A percentile compares a stretch with the other conserved stretches of the same genome.
Evolutionary conservation across 345 rosid species (phyloP).

Genomic region (Conringia planisiliqua): DNA sequence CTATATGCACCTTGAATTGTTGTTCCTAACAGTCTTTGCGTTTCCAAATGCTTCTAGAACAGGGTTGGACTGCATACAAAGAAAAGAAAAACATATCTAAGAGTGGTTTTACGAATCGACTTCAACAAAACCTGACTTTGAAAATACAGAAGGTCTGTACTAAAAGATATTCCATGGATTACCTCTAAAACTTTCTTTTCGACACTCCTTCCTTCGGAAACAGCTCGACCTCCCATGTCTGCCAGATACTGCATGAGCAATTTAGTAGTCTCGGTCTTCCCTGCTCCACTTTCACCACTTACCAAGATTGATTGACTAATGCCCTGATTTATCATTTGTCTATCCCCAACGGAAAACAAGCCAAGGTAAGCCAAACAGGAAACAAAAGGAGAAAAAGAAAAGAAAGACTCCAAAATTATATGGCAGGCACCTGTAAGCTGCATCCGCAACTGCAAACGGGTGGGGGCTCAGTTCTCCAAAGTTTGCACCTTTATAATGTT

Average conservation of each 20-base stretch:
- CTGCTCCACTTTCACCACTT: slow-evolving; percentile 99
- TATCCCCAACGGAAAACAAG: slow-evolving; percentile 31
- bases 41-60: slow-evolving; percentile 99
- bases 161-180: slow-evolving; percentile 18
- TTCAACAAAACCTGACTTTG: not conserved
- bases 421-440: slow-evolving; percentile 71
- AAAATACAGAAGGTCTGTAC: not conserved
- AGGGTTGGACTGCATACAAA: slow-evolving; percentile 83
- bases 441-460: slow-evolving; percentile 98
- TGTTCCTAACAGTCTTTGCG: slow-evolving; percentile 97
- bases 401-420: slow-evolving; percentile 5
- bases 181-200: slow-evolving; percentile 99
- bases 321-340: slow-evolving; percentile 83
- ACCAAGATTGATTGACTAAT: slow-evolving; percentile 94
- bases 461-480: slow-evolving; percentile 98
- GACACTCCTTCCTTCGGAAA: slow-evolving; percentile 81
- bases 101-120: not conserved
- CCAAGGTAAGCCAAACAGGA: not conserved
- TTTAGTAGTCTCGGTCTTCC: slow-evolving; percentile 97
- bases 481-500: slow-evolving; percentile 90
- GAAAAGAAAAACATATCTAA: slow-evolving; percentile 20
- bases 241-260: slow-evolving; percentile 96
- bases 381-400: not conserved
- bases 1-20: slow-evolving; percentile 77
- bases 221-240: slow-evolving; percentile 99